Conservation (phyloP, 1,139 yeast species). For the Lodderomyces elongisporus region DNA sequence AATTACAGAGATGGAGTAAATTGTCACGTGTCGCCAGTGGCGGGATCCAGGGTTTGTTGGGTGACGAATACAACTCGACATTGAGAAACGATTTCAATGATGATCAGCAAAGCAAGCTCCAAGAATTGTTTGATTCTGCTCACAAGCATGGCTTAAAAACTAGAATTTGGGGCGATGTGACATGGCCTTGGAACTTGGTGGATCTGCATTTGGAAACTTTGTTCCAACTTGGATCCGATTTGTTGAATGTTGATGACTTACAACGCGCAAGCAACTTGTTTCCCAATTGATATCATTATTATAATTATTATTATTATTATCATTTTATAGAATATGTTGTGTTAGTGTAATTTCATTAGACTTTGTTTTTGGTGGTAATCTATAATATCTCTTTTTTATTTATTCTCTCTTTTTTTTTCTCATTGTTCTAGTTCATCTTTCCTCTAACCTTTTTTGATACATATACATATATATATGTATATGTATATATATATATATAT, state of each 20-base stretch:
- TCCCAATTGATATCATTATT: too few relatives aligned
- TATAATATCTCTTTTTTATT: too few relatives aligned
- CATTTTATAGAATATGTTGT: too few relatives aligned
- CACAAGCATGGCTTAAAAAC: constrained; percentile 35
- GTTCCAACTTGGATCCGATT: constrained; percentile 30
- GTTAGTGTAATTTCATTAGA: too few relatives aligned
- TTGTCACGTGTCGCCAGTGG: constrained; percentile 35
- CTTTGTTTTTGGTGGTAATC: not conserved
- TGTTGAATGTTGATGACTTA: constrained; percentile 38
- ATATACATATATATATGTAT: too few relatives aligned
- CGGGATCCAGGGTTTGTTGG: constrained; percentile 28
- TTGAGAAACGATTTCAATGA: constrained; percentile 17
- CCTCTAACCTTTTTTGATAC: too few relatives aligned
- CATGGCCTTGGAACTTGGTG: constrained; percentile 33
- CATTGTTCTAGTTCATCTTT: too few relatives aligned
- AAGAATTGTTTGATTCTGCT: constrained; percentile 23
- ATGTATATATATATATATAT: too few relatives aligned
- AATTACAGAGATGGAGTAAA: constrained; percentile 20
- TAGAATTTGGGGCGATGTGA: constrained; percentile 41
- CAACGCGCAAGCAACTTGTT: constrained; percentile 20
- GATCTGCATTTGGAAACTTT: constrained; percentile 26
- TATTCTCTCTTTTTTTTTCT: too few relatives aligned
- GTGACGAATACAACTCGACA: constrained; percentile 16
- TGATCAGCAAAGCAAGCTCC: constrained; percentile 18
- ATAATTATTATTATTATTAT: too few relatives aligned